Conservation (phyloP, 805 yeast genomes). For the Kluyveromyces wickerhamii region DNA sequence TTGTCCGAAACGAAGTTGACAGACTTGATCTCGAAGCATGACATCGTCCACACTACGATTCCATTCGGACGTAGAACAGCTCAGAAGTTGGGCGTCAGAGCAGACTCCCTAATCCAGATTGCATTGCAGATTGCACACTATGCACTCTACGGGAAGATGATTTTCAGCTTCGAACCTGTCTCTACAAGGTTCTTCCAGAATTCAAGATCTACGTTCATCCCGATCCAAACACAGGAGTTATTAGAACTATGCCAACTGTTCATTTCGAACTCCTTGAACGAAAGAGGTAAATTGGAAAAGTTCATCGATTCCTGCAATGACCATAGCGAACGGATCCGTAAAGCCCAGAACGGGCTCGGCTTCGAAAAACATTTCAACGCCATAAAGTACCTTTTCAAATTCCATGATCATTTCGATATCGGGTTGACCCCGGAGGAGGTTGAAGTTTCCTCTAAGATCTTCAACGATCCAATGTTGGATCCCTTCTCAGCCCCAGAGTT, state of each 20-base stretch:
- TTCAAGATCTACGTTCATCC: conserved; percentile 62
- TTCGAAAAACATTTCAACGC: conserved; percentile 69
- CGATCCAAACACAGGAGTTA: conserved; percentile 51
- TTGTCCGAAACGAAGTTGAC: conserved; percentile 85
- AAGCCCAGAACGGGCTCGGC: conserved; percentile 55
- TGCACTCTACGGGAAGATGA: conserved; percentile 83
- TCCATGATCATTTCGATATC: conserved; percentile 31
- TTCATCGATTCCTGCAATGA: conserved; percentile 44
- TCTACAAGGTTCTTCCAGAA: conserved; percentile 62
- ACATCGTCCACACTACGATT: conserved; percentile 67
- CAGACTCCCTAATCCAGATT: conserved; percentile 87
- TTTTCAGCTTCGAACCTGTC: conserved; percentile 85
- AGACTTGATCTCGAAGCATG: conserved; percentile 71
- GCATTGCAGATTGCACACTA: conserved; percentile 87
- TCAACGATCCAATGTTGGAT: conserved; percentile 32
- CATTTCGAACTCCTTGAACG: conserved; percentile 48
- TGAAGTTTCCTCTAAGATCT: conserved; percentile 36
- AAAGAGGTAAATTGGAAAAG: conserved; percentile 34
- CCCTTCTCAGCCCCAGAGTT: conserved; percentile 37
- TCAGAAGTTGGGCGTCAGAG: conserved; percentile 70
- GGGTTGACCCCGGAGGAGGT: conserved; percentile 16
- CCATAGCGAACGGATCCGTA: conserved; percentile 42
- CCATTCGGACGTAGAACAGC: conserved; percentile 74
- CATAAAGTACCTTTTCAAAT: conserved; percentile 45
- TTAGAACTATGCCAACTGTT: conserved; percentile 50